Base-by-base conservation (phyloP, 805 yeast species). In the Candida mattraensis region DNA sequence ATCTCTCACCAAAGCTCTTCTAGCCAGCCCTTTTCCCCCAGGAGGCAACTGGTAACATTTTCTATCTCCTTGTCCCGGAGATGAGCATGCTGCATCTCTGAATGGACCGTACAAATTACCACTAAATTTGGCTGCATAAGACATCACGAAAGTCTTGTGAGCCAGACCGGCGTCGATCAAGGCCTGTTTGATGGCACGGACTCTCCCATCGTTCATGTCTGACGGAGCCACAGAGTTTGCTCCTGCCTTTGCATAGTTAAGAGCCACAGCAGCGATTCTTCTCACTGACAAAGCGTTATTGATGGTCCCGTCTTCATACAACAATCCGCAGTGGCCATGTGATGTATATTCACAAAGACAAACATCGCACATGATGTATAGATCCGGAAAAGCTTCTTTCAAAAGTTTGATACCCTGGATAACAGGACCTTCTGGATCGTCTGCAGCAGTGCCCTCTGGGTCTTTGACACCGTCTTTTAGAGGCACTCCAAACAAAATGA, bases 291-390 rank as follows among this genome's bases (percentile, higher is more conserved):
- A 58, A 36, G 79, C 84, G 37, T 95, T 74, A 57, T 84, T 82
- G 52, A 93, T 76, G 7, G 85, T 56, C 6, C 98, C 97, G 57
- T 88, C 97, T 38, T 85, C 94, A 43, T 81, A 72, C 35, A 93
- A 70, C 11, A 88, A 72, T 25, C 99, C 99, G 66, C 99, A 93
- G 61, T 93, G 99, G n/a, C 99, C 99, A 54, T 93, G 98, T 37
- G 82, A 74, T 7, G 99, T 93, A 63, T 87, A 93, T 64, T 93
- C 99, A 68, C 99, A 93, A 35, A 93, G 67, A 63, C 99, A 93
- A 17, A 91, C 97, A 57, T 93, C 99, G 56, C 96, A 85, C 74
- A 88, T 78, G 45, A 93, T 77, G 60, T 81, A 91, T 40, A 93
- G 71, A 18, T 77, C 83, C 4, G 99, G 98, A 66, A 85, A 89